Evolutionary conservation across 2,329 filamentous ascomycete genomes (phyloP), one percentile per base, ranked within the genome.

Genomic region (Cryphonectria japonica): DNA sequence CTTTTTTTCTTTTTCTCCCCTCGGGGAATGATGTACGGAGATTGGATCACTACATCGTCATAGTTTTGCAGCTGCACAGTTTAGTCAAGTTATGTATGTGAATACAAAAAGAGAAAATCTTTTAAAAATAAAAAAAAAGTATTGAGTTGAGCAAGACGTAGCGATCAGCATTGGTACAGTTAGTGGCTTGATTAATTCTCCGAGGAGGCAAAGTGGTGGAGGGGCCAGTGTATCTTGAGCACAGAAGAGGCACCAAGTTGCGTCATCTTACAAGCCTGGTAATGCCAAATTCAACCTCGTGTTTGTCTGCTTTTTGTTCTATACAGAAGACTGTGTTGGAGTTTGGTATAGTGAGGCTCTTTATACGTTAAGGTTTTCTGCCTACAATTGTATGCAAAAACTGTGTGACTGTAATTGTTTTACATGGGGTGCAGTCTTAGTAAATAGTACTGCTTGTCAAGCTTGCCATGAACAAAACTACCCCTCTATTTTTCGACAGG

Each of bases 31-130:
- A 37, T 19, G 29, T 29, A n/a, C 22, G 46, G 16, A 67, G 26
- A 67, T 67, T 41, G 66, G 16, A 60, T 60, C 1, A 67, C 46
- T 50, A 60, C 26, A 39, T 19, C 29, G 32, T 59, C 22, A n/a
- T 39, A 61, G 59, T 39, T 61, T 61, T 39, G 59, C 59, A 61
- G 22, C 4, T 46, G n/a, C n/a, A 3, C 61, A 64, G 22, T 29
- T 22, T 7, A 22, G 16, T 8, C 7, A 43, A 43, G 5, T 43
- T 16, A 16, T 14, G 4, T 39, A 52, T 29, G 37, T n/a, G 13
- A n/a, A 41, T 39, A 14, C 13, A 29, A 22, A 26, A 29, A 22
- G 19, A n/a, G 9, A 37, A 13, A 34, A 22, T 29, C 7, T 9
- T 6, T 43, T 19, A 14, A 3, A 61, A 50, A 50, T 22, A 16